Base-by-base conservation (phyloP, 257 asterid species). In the Plantago elongata region DNA sequence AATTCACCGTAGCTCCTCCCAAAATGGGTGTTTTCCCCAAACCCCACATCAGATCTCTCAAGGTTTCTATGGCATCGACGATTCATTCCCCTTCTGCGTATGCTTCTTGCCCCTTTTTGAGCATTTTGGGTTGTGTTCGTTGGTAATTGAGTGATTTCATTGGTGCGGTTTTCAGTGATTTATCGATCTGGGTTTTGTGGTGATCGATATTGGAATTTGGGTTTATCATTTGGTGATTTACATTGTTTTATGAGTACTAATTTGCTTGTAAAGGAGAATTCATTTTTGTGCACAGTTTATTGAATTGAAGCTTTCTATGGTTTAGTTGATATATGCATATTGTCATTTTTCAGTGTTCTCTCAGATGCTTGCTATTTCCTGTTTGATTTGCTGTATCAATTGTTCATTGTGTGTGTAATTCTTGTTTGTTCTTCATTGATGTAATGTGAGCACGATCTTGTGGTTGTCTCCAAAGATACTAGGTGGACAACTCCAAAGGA, bases 21-120 rank as follows among this genome's bases (percentile, higher is more conserved):
- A 77, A 70, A 60, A 69, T 77, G 76, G 63, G 68, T 57, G 54
- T 74, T 12, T 70, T 74, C 50, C 67, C 72, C 38, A 79, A 79
- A 0, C 13, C 29, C 50, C 78, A 65, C 61, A 64, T 52, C 83
- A 81, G 83, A 81, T 81, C 86, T 72, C 79, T 42, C 70, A 72
- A 72, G 52, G 75, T 72, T 67, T 51, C 57, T 54, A 81, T 81
- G 86, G 79, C 86, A 66, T 81, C 86, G 0, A 75, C 86, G 57
- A 8, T 81, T 67, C 86, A 81, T 64, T 66, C 81, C 9, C 76
- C 81, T 3, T 62, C 78, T 11, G 5, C 51, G 83, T 77, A 58
- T 63, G 79, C 17, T 57, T 64, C 14, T 51, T 50, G n/a, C 11
- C 4, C 27, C 30, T 51, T 17, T 38, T 7, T 34, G 12, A 11